Conservation (phyloP, 2,329 filamentous ascomycete species). For the Grosmannia clavigera region DNA sequence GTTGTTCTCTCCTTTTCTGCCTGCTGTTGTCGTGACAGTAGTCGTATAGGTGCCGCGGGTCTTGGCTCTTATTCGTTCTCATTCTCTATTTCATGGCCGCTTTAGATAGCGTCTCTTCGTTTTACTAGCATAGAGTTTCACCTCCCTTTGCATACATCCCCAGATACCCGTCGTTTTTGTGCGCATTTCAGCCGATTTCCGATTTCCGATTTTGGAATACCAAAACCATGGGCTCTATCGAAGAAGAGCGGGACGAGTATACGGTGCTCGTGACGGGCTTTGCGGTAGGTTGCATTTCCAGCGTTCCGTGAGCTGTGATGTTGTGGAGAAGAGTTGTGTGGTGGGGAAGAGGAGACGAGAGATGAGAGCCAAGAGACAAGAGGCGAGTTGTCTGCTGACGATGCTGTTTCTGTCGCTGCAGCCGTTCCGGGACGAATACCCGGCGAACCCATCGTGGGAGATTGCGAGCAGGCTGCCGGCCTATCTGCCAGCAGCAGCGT, state of each 20-base stretch:
- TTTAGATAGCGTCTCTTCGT: too few relatives aligned
- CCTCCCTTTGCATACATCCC: background rate
- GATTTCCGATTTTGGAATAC: background rate
- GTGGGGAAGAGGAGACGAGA: background rate
- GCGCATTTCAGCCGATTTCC: background rate
- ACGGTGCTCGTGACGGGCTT: conserved; percentile 51
- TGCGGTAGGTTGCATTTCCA: conserved; percentile 29
- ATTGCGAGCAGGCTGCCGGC: conserved; percentile 59
- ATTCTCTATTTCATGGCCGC: too few relatives aligned
- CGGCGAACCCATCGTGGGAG: conserved; percentile 69
- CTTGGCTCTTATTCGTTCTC: too few relatives aligned
- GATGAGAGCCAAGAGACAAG: background rate
- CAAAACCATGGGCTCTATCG: conserved; percentile 16
- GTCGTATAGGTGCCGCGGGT: too few relatives aligned
- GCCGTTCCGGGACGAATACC: conserved; percentile 64
- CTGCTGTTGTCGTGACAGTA: background rate
- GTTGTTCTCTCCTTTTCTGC: background rate
- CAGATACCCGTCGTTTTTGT: background rate
- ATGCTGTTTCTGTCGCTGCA: conserved; percentile 20
- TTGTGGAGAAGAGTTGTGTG: background rate
- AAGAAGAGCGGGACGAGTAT: conserved; percentile 32
- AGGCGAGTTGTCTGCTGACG: background rate
- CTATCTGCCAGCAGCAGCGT: conserved; percentile 36
- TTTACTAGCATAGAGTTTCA: too few relatives aligned
- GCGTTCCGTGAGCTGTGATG: too few relatives aligned